Base-by-base conservation (phyloP, 768 basidiomycete genomes). In the Termitomyces sp. region DNA sequence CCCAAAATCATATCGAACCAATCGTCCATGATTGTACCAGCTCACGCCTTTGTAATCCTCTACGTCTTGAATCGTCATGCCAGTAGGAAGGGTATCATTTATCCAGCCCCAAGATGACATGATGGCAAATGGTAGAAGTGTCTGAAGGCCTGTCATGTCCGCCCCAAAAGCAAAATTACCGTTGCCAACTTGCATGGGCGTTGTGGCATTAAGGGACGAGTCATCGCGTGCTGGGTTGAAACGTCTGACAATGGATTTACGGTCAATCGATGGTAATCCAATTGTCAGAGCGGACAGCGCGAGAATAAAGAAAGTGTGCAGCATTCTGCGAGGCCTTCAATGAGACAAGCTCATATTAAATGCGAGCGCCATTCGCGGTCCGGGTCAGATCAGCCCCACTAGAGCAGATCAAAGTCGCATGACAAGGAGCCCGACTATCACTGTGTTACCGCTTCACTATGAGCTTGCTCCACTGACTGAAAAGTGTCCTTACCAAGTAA, bases 21-120 rank as follows among this genome's bases (percentile, higher is more conserved):
- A 71, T 16, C 73, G 68, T 0, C 77, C 81, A 59, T 82, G 80
- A 57, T 78, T 81, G 48, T 71, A 63, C 80, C 78, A 80, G 55
- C 74, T 76, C 40, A 70, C 72, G 10, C 83, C 82, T 2, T 69
- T 66, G 62, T 82, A 84, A 14, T 69, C 60, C n/a, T 75, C 68
- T 3, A 82, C 65, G 55, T 82, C 77, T 37, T 64, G 68, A 51
- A 70, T 60, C 2, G 78, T 79, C 50, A 69, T 67, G 5, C 73
- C 73, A 1, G 67, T 56, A 1, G 82, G 82, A 3, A 83, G 66
- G 5, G 76, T 74, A 66, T 83, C 81, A 65, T 82, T 83, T 64
- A 83, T 83, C 80, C 80, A 83, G 1, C 79, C 81, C 83, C 83
- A 83, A 14, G 76, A 77, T 9, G 81, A 79, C 72, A 85, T 73